phyloP scores from a whole-genome alignment of 495 filamentous ascomycete species.

The Aspergillus bridgeri region DNA sequence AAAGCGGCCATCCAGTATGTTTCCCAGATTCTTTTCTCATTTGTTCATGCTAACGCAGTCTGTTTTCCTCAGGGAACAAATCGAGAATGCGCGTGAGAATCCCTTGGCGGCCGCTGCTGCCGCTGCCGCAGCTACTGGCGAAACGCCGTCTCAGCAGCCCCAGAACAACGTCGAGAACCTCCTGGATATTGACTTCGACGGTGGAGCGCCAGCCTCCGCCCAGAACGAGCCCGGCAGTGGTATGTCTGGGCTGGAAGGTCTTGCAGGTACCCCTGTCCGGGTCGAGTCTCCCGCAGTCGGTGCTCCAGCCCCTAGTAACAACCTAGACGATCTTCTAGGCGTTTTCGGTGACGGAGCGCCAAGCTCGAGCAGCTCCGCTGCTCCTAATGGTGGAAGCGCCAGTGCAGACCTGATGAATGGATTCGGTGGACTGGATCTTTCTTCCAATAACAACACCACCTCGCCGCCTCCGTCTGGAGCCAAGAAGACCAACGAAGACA shows the following conservation, averaged over 20 bases:
- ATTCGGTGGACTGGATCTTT: constrained; percentile 75
- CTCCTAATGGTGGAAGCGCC: constrained; percentile 26
- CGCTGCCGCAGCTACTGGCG: constrained; percentile 63
- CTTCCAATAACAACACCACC: constrained; percentile 36
- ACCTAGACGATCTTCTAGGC: constrained; percentile 88
- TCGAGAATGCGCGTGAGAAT: constrained; percentile 87
- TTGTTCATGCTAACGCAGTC: constrained; percentile 11
- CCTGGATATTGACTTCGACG: constrained; percentile 97
- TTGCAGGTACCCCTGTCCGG: constrained; percentile 77
- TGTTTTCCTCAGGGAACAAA: constrained; percentile 59
- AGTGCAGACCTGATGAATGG: constrained; percentile 73
- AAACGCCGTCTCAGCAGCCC: constrained; percentile 42
- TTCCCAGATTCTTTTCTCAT: not conserved
- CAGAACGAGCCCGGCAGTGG: constrained; percentile 64
- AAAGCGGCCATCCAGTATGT: constrained; percentile 84
- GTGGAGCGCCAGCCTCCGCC: constrained; percentile 82
- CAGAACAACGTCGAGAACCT: constrained; percentile 90
- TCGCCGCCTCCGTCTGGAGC: constrained; percentile 22
- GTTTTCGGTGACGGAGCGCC: constrained; percentile 56
- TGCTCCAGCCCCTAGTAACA: constrained; percentile 53
- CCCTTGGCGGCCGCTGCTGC: constrained; percentile 84
- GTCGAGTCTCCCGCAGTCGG: constrained; percentile 58
- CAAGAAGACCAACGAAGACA: constrained; percentile 80
- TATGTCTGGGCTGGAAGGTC: constrained; percentile 65
- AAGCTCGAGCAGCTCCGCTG: constrained; percentile 22